Evolutionary conservation across 306 rosid genomes (phyloP).

Genomic region (Prunus davidiana): DNA sequence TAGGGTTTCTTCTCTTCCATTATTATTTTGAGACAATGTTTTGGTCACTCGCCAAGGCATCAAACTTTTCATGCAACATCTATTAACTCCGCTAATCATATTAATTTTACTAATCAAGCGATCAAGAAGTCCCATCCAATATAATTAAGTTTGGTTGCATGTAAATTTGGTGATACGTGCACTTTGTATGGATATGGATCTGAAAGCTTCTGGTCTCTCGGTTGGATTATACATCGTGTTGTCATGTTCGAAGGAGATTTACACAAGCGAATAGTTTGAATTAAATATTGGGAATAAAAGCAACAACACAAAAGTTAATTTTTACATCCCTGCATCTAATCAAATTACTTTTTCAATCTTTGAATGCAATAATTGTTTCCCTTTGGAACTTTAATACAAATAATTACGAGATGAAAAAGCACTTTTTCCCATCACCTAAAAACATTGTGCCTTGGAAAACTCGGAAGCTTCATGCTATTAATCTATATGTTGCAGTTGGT

Average conservation of each 20-base stretch:
- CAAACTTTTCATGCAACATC: constrained; percentile 24
- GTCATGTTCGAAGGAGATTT: too few species aligned
- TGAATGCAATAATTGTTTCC: neutral
- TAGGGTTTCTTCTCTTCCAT: constrained; percentile 26
- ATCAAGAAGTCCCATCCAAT: too few species aligned
- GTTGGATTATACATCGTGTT: too few species aligned
- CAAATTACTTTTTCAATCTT: neutral
- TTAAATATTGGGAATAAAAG: neutral
- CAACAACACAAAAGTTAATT: neutral
- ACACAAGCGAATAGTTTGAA: too few species aligned
- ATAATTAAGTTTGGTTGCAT: too few species aligned
- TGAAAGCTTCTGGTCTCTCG: too few species aligned
- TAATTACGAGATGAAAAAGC: neutral
- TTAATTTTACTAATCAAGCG: neutral
- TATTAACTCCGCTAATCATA: neutral
- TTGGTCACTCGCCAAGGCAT: constrained; percentile 14
- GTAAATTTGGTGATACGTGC: too few species aligned
- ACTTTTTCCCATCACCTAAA: neutral
- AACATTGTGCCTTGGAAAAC: neutral
- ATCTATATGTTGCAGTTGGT: too few species aligned
- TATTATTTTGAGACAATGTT: constrained; percentile 31
- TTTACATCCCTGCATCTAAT: too few species aligned
- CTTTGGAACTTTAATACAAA: neutral
- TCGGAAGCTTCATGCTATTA: neutral
- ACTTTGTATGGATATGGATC: too few species aligned